A percentile compares a stretch with the other conserved stretches of the same genome.
These are phyloP conservation scores for Penicillium oxalicum DNA, from an alignment of 2,329 filamentous ascomycete species.

Conservation along the genomic window DNA sequence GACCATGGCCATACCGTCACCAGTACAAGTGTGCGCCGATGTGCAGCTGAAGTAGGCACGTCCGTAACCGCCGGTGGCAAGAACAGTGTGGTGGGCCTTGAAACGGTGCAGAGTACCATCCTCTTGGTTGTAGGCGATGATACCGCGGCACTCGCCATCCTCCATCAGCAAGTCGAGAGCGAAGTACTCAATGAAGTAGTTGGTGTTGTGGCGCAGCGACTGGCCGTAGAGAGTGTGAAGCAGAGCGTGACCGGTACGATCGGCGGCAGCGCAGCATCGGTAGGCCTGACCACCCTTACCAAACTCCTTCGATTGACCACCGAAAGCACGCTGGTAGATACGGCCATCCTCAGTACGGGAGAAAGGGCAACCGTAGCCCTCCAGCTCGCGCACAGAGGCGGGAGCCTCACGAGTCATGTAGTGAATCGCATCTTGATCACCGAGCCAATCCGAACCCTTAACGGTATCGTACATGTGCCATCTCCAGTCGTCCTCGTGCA, in stretches of 20 bases:
- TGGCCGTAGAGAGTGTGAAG: conserved; percentile 98
- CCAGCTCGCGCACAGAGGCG: conserved; percentile 84
- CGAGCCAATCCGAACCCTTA: conserved; percentile 95
- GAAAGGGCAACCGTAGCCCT: conserved; percentile 97
- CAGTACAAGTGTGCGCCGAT: conserved; percentile 95
- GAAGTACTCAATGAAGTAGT: conserved; percentile 99
- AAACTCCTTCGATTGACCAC: conserved; percentile 90
- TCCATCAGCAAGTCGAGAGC: conserved; percentile 96
- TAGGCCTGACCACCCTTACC: conserved; percentile 98
- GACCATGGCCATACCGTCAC: conserved; percentile 99
- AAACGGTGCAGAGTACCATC: conserved; percentile 97
- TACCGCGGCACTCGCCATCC: conserved; percentile 91
- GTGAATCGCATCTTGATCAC: conserved; percentile 95
- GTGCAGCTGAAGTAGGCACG: conserved; percentile 98
- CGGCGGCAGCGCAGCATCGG: conserved; percentile 91
- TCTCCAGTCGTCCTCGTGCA: conserved; percentile 97
- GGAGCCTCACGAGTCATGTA: conserved; percentile 97
- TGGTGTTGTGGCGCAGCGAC: conserved; percentile 94
- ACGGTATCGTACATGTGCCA: conserved; percentile 99
- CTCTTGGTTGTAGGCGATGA: conserved; percentile 97
- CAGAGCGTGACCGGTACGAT: conserved; percentile 94
- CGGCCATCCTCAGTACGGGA: conserved; percentile 86
- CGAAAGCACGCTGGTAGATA: conserved; percentile 98
- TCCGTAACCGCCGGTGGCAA: conserved; percentile 95
- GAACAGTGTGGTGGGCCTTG: conserved; percentile 90